These are phyloP conservation scores for Cladosporium phlei DNA, from an alignment of 2,329 filamentous ascomycete genomes.

Conservation along the genomic window DNA sequence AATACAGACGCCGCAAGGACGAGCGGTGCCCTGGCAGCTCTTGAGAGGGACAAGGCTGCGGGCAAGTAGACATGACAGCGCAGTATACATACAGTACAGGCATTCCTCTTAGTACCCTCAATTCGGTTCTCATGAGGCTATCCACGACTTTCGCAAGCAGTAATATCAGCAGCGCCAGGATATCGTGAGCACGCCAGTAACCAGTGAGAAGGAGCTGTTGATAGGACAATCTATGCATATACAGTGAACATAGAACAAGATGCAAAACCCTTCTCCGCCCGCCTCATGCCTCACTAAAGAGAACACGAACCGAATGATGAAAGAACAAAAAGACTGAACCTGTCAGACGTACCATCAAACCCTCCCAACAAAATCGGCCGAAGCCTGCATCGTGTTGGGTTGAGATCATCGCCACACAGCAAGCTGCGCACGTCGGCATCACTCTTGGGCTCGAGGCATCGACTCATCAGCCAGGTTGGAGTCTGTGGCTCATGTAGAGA, in stretches of 20 bases:
- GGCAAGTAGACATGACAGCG: background rate
- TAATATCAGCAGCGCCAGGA: no score
- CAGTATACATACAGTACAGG: no score
- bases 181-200: no score
- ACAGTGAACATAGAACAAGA: no score
- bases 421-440: conserved; percentile 27
- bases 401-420: conserved; percentile 32
- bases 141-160: no score
- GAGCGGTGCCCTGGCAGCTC: conserved; percentile 26
- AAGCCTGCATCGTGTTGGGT: conserved; percentile 28
- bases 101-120: no score
- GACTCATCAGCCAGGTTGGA: conserved; percentile 33
- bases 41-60: conserved; percentile 35
- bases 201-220: no score
- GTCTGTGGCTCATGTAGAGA: conserved; percentile 23
- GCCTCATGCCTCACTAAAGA: background rate
- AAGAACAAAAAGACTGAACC: conserved; percentile 31
- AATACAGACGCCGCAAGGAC: conserved; percentile 25
- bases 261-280: conserved; percentile 8
- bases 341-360: conserved; percentile 32
- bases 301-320: conserved; percentile 22
- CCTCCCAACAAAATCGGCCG: conserved; percentile 29
- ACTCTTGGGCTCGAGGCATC: conserved; percentile 32
- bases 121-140: no score
- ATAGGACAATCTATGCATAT: no score